Percentiles rank a stretch among this genome's conserved stretches.
phyloP scores from a whole-genome alignment of 768 basidiomycete genomes.

The Tephrocybe rancida region DNA sequence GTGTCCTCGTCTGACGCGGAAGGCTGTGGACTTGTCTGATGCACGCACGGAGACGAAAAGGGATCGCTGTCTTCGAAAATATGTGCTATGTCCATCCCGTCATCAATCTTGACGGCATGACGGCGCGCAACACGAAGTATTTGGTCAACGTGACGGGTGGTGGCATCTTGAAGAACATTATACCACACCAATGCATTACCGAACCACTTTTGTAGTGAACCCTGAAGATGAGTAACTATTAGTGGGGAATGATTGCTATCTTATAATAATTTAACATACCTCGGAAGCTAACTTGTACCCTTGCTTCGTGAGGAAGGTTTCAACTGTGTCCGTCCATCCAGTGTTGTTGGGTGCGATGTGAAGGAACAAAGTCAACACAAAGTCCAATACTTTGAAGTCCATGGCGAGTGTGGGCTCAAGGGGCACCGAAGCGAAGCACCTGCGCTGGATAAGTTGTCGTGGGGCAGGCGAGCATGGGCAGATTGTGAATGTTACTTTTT shows the following conservation, averaged over 20 bases:
- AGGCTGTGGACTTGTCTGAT: too few relatives aligned
- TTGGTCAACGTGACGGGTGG: conserved; percentile 11
- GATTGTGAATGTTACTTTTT: neutral
- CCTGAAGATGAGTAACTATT: conserved; percentile 17
- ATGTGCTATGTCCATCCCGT: too few relatives aligned
- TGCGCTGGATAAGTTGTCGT: neutral
- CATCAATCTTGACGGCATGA: neutral
- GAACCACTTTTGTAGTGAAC: conserved; percentile 23
- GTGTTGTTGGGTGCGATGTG: conserved; percentile 26
- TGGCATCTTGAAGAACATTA: conserved; percentile 16
- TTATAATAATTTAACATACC: neutral
- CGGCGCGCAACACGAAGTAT: neutral
- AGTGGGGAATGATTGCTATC: too few relatives aligned
- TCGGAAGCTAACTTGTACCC: conserved; percentile 21
- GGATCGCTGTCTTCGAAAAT: too few relatives aligned
- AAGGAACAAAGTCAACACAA: conserved; percentile 27
- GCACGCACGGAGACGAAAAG: neutral
- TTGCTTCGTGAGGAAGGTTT: conserved; percentile 20
- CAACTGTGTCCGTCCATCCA: conserved; percentile 26
- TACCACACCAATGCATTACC: conserved; percentile 29
- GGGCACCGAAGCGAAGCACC: conserved; percentile 28
- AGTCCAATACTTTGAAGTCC: conserved; percentile 29
- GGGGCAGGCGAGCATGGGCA: neutral
- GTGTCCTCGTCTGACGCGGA: too few relatives aligned
- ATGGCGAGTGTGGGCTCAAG: conserved; percentile 31